Percentiles rank a stretch among this genome's conserved stretches.
phyloP scores from a whole-genome alignment of 2,329 filamentous ascomycete species.

The Pezicula carpinea region DNA sequence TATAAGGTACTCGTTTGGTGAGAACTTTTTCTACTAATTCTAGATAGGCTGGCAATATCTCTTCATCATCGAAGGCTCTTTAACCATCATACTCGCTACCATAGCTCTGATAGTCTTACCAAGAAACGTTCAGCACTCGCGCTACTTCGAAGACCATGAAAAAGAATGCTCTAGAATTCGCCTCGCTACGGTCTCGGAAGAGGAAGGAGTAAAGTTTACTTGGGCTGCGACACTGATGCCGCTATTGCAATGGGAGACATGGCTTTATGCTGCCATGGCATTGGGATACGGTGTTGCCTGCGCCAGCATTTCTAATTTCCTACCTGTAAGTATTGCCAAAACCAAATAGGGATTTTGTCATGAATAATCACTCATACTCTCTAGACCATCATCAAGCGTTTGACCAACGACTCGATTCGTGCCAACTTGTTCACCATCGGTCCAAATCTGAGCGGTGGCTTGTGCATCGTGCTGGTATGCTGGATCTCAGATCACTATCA shows the following conservation, averaged over 20 bases:
- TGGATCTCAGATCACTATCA: not conserved
- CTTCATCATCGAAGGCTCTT: constrained; percentile 22
- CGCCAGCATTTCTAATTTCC: not conserved
- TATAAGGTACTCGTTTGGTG: too few species aligned
- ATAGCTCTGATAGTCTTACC: constrained; percentile 13
- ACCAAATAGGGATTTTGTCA: not conserved
- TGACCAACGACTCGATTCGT: not conserved
- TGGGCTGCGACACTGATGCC: constrained; percentile 1
- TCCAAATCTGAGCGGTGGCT: not conserved
- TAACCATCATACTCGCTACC: constrained; percentile 14
- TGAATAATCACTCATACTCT: not conserved
- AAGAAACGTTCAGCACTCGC: not conserved
- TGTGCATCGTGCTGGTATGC: not conserved
- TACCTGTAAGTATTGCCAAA: not conserved
- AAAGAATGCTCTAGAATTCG: not conserved
- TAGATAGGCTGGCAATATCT: constrained; percentile 22
- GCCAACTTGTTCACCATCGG: constrained; percentile 3
- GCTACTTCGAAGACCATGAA: constrained; percentile 1
- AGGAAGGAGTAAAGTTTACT: not conserved
- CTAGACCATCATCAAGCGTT: constrained; percentile 3
- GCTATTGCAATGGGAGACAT: not conserved
- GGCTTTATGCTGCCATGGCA: constrained; percentile 1
- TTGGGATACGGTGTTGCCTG: constrained; percentile 1
- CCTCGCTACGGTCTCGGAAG: not conserved
- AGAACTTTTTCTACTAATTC: too few species aligned